Evolutionary conservation across 2,329 filamentous ascomycete genomes (phyloP).

Genomic region (Phyllosticta citriasiana): DNA sequence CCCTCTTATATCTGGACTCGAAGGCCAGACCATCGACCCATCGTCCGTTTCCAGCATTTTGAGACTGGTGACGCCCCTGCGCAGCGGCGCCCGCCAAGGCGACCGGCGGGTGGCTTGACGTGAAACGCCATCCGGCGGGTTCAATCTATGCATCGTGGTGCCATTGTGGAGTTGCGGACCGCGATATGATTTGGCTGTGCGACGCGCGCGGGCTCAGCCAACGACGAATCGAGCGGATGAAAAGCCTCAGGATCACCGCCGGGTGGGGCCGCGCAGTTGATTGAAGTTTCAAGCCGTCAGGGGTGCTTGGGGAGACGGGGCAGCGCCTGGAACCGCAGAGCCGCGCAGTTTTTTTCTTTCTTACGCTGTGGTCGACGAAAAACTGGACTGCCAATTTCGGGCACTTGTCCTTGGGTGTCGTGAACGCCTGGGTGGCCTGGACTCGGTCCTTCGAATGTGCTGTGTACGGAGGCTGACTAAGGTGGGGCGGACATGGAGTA

Average conservation of each 20-base stretch:
- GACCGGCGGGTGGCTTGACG: background rate
- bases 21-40: background rate
- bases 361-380: background rate
- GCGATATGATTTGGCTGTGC: background rate
- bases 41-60: background rate
- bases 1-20: background rate
- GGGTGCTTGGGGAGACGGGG: background rate
- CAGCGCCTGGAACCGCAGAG: background rate
- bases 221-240: background rate
- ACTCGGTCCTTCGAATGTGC: background rate
- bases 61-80: background rate
- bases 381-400: background rate
- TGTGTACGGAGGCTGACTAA: background rate
- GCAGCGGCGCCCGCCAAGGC: background rate
- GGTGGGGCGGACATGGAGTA: background rate
- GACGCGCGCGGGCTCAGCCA: background rate
- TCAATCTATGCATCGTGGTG: background rate
- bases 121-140: background rate
- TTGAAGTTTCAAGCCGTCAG: background rate
- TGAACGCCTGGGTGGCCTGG: background rate
- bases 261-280: background rate
- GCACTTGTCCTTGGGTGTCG: background rate
- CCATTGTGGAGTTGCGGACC: background rate
- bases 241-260: background rate
- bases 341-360: background rate